A percentile compares a stretch with the other conserved stretches of the same genome.
Evolutionary conservation across 202 grass and related monocot species (phyloP).

Genomic region (Musa balbisiana): DNA sequence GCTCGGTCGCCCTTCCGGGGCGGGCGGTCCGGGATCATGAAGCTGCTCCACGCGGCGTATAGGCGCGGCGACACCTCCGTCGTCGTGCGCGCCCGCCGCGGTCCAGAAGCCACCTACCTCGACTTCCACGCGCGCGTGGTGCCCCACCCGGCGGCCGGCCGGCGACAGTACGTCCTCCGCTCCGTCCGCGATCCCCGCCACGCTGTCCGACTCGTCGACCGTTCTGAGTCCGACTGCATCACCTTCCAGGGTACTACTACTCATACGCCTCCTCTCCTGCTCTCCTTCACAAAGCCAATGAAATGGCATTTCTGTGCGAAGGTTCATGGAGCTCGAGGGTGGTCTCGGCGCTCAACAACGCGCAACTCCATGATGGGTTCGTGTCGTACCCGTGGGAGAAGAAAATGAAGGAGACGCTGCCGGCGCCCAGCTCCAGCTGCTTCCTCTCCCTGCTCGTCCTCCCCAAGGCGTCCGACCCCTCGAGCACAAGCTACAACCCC

Average conservation of each 20-base stretch:
- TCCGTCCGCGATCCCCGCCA: conserved; percentile 89
- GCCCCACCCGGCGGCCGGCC: conserved; percentile 22
- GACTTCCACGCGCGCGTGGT: conserved; percentile 24
- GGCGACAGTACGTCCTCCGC: conserved; percentile 58
- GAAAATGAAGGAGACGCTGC: conserved; percentile 69
- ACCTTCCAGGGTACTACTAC: conserved; percentile 47
- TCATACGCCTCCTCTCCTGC: background rate
- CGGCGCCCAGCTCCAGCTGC: conserved; percentile 35
- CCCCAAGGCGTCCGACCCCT: conserved; percentile 44
- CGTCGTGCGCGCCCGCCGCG: background rate
- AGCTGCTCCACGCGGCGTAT: conserved; percentile 66
- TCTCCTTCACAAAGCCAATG: background rate
- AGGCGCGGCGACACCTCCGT: conserved; percentile 46
- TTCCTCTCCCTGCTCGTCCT: conserved; percentile 79
- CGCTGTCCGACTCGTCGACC: conserved; percentile 69
- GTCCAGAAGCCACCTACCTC: conserved; percentile 14
- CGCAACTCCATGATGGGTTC: conserved; percentile 42
- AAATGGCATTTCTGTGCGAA: conserved; percentile 15
- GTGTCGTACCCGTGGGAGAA: conserved; percentile 76
- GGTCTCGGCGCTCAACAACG: conserved; percentile 39
- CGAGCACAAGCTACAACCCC: conserved; percentile 48
- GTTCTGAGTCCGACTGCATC: conserved; percentile 84
- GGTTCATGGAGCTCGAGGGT: conserved; percentile 52
- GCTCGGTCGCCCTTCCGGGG: conserved; percentile 17
- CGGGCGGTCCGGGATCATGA: conserved; percentile 36